Evolutionary conservation across 441 rosid species (phyloP).

Genomic region (Eutrema salsugineum): DNA sequence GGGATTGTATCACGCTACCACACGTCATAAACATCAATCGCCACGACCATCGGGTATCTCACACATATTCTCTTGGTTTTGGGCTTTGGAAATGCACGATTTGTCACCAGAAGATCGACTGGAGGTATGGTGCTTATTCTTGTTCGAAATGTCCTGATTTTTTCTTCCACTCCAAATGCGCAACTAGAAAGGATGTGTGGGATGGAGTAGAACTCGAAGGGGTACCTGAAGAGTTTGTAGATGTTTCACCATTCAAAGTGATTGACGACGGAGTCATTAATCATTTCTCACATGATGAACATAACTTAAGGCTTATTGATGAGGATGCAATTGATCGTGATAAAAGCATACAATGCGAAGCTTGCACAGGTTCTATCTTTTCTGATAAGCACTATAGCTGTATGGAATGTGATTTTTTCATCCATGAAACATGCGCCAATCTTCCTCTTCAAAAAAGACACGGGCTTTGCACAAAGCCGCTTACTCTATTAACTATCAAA

Average conservation of each 20-base stretch:
- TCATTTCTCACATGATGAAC: constrained; percentile 12
- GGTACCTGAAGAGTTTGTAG: not conserved
- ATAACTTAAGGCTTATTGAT: not conserved
- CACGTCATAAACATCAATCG: constrained; percentile 9
- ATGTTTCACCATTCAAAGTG: not conserved
- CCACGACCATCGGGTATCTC: constrained; percentile 17
- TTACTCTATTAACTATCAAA: not conserved
- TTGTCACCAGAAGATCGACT: not conserved
- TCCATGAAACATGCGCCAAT: constrained; percentile 25
- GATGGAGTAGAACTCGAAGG: not conserved
- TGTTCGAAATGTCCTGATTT: not conserved
- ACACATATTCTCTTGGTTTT: not conserved
- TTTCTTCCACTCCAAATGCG: constrained; percentile 3
- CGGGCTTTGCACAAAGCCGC: not conserved
- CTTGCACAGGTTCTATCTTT: not conserved
- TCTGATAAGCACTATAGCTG: not conserved
- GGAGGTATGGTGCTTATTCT: constrained; percentile 3
- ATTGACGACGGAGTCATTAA: not conserved
- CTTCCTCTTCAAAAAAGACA: not conserved
- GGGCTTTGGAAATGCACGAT: not conserved
- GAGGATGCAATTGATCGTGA: not conserved
- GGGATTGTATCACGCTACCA: constrained; percentile 2
- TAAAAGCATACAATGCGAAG: not conserved
- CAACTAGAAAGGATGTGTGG: constrained; percentile 8
- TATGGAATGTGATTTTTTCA: not conserved